Evolutionary conservation across 73 alveolate genomes (phyloP).

Genomic region (Stentor roeselii): DNA sequence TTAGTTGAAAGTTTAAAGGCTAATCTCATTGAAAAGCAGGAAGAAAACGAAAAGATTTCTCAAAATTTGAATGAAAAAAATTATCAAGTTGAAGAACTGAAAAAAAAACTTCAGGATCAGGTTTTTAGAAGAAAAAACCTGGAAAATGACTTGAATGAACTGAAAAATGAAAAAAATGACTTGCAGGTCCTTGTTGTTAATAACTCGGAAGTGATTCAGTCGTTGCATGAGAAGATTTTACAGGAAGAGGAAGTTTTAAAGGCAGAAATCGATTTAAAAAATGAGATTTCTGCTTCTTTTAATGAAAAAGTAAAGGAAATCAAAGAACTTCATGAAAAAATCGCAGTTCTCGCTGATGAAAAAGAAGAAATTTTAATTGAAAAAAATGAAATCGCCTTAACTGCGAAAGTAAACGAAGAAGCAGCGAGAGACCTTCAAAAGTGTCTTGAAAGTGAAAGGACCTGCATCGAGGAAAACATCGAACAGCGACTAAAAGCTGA

Average conservation of each 20-base stretch:
- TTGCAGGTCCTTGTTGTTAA: background rate
- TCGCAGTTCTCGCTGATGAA: background rate
- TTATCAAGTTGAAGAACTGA: background rate
- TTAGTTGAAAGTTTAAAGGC: too few species aligned
- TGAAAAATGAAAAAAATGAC: background rate
- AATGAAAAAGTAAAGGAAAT: background rate
- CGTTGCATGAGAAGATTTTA: background rate
- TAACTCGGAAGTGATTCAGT: background rate
- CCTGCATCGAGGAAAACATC: background rate
- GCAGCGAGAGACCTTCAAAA: background rate
- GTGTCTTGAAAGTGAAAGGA: background rate
- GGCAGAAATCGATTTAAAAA: background rate
- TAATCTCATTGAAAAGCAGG: too few species aligned
- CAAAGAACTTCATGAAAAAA: background rate
- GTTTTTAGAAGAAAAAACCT: background rate
- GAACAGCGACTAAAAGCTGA: background rate
- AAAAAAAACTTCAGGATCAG: background rate
- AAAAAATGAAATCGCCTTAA: background rate
- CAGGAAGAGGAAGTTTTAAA: background rate
- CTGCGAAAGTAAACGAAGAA: background rate
- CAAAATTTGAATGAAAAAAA: background rate
- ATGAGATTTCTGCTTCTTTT: background rate
- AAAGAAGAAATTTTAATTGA: background rate
- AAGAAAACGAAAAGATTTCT: too few species aligned
- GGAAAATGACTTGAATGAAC: background rate